Evolutionary conservation across 179 eudicot species (phyloP).

Genomic region (Beta corolliflora): DNA sequence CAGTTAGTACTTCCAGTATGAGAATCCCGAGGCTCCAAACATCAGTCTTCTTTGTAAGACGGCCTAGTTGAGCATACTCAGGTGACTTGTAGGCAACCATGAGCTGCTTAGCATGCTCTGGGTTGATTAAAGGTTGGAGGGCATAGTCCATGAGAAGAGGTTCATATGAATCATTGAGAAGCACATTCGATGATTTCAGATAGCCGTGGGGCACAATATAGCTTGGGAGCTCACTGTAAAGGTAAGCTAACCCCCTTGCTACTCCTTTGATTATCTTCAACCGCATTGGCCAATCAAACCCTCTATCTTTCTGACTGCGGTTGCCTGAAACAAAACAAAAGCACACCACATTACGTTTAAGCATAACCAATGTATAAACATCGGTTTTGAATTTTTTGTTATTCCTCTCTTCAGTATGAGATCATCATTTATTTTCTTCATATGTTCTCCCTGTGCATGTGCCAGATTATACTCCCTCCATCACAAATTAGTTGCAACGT

Average conservation of each 20-base stretch:
- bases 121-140: slow-evolving; percentile 40
- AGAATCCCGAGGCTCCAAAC: slow-evolving; percentile 54
- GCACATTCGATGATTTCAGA: slow-evolving; percentile 47
- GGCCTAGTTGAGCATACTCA: slow-evolving; percentile 31
- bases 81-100: slow-evolving; percentile 51
- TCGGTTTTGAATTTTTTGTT: background rate
- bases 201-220: slow-evolving; percentile 41
- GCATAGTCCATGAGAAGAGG: slow-evolving; percentile 48
- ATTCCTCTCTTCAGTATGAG: no score
- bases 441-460: no score
- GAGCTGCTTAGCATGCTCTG: slow-evolving; percentile 32
- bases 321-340: slow-evolving; percentile 34
- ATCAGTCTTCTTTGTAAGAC: slow-evolving; percentile 38
- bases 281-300: slow-evolving; percentile 39
- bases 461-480: no score
- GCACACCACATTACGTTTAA: slow-evolving; percentile 5
- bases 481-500: no score
- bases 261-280: slow-evolving; percentile 47
- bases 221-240: slow-evolving; percentile 42
- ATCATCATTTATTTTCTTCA: no score
- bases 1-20: slow-evolving; percentile 44
- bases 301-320: slow-evolving; percentile 18
- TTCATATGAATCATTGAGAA: slow-evolving; percentile 35
- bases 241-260: slow-evolving; percentile 45
- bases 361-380: background rate